Evolutionary conservation across 345 rosid species (phyloP).

Genomic region (Hibiscus tridactylites): DNA sequence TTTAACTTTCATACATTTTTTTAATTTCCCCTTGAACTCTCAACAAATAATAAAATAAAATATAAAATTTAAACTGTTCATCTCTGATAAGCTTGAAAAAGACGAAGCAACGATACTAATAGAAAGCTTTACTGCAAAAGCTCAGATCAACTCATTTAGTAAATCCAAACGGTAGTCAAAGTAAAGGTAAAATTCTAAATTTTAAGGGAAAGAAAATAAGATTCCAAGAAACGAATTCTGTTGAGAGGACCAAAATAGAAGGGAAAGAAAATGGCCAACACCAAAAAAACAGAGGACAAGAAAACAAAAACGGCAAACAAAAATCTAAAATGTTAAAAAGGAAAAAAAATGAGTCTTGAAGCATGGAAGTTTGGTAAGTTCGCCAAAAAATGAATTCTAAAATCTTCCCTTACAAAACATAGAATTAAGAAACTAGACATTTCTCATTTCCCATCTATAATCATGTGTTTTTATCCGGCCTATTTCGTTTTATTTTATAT

Average conservation of each 20-base stretch:
- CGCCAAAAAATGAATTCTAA: conserved; percentile 24
- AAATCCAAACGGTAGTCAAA: not conserved
- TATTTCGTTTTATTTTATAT: no score
- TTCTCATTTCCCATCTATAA: not conserved
- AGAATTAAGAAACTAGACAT: conserved; percentile 20
- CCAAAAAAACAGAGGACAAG: not conserved
- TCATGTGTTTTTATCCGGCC: no score
- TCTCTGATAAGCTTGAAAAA: not conserved
- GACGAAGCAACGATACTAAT: not conserved
- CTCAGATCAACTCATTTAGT: conserved; percentile 14
- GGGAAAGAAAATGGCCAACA: not conserved
- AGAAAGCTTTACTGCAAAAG: not conserved
- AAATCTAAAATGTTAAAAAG: not conserved
- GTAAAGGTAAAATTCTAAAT: not conserved
- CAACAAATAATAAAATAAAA: not conserved
- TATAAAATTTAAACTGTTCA: conserved; percentile 6
- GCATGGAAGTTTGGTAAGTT: conserved; percentile 2
- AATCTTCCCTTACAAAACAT: conserved; percentile 35
- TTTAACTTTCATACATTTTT: no score
- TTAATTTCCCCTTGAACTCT: not conserved
- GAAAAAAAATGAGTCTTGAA: not conserved
- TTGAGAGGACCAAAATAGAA: conserved; percentile 10
- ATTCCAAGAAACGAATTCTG: not conserved
- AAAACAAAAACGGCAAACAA: not conserved
- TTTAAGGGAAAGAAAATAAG: not conserved